Evolutionary conservation across 371 early-diverging fungal genomes (phyloP).

Genomic region (Circinella umbellata): DNA sequence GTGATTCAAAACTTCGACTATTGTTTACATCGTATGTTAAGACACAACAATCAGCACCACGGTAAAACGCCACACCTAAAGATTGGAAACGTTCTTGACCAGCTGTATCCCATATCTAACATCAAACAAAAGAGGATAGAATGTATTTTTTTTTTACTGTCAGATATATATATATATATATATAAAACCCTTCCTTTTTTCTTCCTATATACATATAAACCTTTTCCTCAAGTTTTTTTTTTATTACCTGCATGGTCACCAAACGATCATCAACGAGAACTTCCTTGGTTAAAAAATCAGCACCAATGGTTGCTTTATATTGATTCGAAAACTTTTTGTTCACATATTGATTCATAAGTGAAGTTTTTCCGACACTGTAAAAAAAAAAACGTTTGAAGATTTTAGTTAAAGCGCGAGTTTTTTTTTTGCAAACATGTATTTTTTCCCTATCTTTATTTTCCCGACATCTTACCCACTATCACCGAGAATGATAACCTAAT

Average conservation of each 20-base stretch:
- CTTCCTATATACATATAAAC: neutral
- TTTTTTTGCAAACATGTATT: neutral
- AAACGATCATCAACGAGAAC: slow-evolving; percentile 88
- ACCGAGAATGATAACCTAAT: slow-evolving; percentile 88
- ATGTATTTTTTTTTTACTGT: slow-evolving; percentile 82
- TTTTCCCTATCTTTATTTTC: neutral
- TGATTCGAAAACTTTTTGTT: slow-evolving; percentile 97
- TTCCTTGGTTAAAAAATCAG: slow-evolving; percentile 99
- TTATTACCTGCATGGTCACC: slow-evolving; percentile 88
- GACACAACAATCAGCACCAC: slow-evolving; percentile 99
- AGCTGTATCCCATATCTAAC: slow-evolving; percentile 92
- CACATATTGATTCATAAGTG: slow-evolving; percentile 99
- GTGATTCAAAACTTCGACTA: slow-evolving; percentile 91
- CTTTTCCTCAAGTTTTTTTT: neutral
- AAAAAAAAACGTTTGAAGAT: slow-evolving; percentile 2
- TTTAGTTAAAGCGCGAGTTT: neutral
- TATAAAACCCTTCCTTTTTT: no score
- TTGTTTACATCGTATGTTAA: slow-evolving; percentile 98
- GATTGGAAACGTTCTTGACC: slow-evolving; percentile 98
- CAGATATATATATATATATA: slow-evolving; percentile 27
- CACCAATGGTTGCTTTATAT: slow-evolving; percentile 99
- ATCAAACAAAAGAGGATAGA: slow-evolving; percentile 3
- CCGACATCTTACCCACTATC: slow-evolving; percentile 79
- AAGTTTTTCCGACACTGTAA: slow-evolving; percentile 91
- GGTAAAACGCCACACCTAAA: slow-evolving; percentile 97